A percentile compares a stretch with the other conserved stretches of the same genome.
Evolutionary conservation across 202 grass and related monocot species (phyloP).

Genomic region (Musa balbisiana): DNA sequence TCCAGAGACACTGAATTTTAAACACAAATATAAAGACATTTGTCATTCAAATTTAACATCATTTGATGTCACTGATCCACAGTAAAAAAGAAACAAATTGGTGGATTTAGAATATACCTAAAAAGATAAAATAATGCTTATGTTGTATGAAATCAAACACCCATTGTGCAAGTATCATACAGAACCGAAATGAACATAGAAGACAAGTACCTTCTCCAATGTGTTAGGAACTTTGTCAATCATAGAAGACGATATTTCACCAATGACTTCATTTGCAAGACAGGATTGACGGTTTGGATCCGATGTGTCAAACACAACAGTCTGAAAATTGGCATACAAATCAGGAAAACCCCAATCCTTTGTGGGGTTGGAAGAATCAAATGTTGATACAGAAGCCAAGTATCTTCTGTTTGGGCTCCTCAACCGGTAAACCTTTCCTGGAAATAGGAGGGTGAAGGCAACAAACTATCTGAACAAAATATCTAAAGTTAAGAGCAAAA

Average conservation of each 20-base stretch:
- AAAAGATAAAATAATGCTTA: background rate
- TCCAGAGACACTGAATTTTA: too few relatives aligned
- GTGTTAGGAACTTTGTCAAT: constrained; percentile 14
- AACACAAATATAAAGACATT: too few relatives aligned
- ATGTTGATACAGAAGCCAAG: constrained; percentile 59
- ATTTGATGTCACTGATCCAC: too few relatives aligned
- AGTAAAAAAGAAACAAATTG: background rate
- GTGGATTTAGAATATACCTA: background rate
- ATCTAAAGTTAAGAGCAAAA: background rate
- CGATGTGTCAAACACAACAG: constrained; percentile 17
- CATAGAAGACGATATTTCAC: constrained; percentile 19
- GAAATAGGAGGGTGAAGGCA: constrained; percentile 10
- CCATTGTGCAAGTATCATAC: background rate
- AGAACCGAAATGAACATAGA: background rate
- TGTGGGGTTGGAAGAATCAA: constrained; percentile 79
- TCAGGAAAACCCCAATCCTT: constrained; percentile 83
- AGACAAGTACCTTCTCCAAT: constrained; percentile 29
- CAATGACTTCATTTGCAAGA: background rate
- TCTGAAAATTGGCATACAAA: constrained; percentile 36
- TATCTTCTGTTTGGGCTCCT: constrained; percentile 64
- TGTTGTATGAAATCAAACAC: background rate
- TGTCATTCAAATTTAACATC: too few relatives aligned
- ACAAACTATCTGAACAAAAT: background rate
- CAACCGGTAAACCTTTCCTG: constrained; percentile 84
- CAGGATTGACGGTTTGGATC: constrained; percentile 26